Conservation (phyloP, 768 basidiomycete genomes). For the Dendrothele bispora region DNA sequence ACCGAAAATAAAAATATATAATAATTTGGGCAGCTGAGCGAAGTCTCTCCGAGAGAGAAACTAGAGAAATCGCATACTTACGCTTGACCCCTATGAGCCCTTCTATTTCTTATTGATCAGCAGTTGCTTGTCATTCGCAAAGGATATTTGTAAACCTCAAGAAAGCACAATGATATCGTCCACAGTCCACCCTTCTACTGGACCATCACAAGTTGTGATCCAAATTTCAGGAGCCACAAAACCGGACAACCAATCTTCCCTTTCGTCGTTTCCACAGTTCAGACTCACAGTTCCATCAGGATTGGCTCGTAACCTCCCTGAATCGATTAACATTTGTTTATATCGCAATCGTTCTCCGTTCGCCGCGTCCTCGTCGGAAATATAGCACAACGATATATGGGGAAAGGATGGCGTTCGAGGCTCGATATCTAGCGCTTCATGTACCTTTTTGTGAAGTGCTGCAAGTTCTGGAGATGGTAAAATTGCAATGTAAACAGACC, state of each 20-base stretch:
- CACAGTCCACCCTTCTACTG: conserved; percentile 59
- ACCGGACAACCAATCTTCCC: conserved; percentile 34
- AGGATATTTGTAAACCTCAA: too few species aligned
- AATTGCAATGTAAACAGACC: conserved; percentile 65
- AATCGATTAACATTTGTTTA: conserved; percentile 39
- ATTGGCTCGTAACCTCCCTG: conserved; percentile 28
- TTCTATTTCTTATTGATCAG: too few species aligned
- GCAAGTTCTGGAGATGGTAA: conserved; percentile 43
- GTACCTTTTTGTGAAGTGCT: conserved; percentile 48
- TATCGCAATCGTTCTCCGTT: conserved; percentile 49
- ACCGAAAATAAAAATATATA: too few species aligned
- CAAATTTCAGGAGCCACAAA: conserved; percentile 55
- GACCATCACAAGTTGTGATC: conserved; percentile 59
- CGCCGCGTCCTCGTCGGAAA: conserved; percentile 61
- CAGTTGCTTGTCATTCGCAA: too few species aligned
- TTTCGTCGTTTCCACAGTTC: conserved; percentile 27
- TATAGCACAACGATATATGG: conserved; percentile 76
- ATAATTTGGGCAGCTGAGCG: too few species aligned
- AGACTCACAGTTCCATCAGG: conserved; percentile 25
- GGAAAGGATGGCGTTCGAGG: conserved; percentile 60
- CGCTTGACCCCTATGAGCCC: too few species aligned
- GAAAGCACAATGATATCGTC: too few species aligned
- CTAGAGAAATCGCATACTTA: too few species aligned
- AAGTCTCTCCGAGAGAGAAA: too few species aligned
- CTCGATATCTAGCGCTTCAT: conserved; percentile 34